These are phyloP conservation scores for Pyrenula aspistea DNA, from an alignment of 495 filamentous ascomycete genomes.

Conservation along the genomic window DNA sequence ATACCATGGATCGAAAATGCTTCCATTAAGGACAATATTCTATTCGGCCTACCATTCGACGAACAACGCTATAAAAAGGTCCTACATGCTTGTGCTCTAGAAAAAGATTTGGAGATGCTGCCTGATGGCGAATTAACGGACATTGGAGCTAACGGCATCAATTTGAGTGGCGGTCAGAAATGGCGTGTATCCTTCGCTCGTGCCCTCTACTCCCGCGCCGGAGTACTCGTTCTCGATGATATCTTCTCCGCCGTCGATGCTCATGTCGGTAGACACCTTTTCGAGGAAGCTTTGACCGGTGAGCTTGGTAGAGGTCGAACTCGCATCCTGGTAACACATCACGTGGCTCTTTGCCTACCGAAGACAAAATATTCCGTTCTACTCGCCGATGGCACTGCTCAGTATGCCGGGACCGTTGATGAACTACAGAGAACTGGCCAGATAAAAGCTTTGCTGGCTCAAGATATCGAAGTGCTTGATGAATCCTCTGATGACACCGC, in stretches of 20 bases:
- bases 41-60: constrained; percentile 59
- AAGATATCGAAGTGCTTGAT: constrained; percentile 24
- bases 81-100: constrained; percentile 55
- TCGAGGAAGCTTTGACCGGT: constrained; percentile 61
- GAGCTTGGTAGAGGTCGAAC: constrained; percentile 57
- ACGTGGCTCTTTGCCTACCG: constrained; percentile 58
- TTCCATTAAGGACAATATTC: constrained; percentile 60
- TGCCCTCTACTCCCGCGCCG: constrained; percentile 69
- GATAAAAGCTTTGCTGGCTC: constrained; percentile 46
- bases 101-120: constrained; percentile 64
- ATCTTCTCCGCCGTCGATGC: constrained; percentile 63
- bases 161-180: constrained; percentile 71
- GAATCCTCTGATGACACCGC: constrained; percentile 5
- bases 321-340: constrained; percentile 71
- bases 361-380: constrained; percentile 59
- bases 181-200: constrained; percentile 73
- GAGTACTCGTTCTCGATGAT: constrained; percentile 70
- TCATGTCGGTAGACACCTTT: constrained; percentile 68
- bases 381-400: constrained; percentile 52
- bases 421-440: constrained; percentile 43
- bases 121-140: constrained; percentile 65
- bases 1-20: constrained; percentile 83
- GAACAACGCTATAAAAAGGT: constrained; percentile 51
- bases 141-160: constrained; percentile 73
- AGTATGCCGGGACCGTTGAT: constrained; percentile 46